Conservation (phyloP, 2,329 filamentous ascomycete species). For the Calonectria ilicicola region DNA sequence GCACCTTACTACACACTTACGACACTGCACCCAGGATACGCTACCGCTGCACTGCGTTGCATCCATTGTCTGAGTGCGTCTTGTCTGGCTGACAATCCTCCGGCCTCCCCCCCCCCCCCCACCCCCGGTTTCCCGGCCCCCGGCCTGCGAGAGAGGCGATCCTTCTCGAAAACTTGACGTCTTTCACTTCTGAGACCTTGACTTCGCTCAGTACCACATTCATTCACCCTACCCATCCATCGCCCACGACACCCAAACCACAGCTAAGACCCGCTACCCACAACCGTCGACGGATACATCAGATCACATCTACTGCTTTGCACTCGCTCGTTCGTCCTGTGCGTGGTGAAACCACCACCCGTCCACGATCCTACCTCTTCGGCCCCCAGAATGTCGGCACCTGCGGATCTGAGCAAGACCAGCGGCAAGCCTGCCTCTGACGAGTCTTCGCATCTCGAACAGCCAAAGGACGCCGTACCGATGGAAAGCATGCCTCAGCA, state of each 20-base stretch:
- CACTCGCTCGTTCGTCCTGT: conserved; percentile 29
- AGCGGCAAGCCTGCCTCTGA: conserved; percentile 45
- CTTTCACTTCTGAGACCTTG: conserved; percentile 44
- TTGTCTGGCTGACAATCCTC: conserved; percentile 40
- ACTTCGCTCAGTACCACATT: conserved; percentile 30
- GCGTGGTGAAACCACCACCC: conserved; percentile 43
- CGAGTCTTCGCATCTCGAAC: conserved; percentile 46
- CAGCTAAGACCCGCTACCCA: conserved; percentile 15
- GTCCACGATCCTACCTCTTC: conserved; percentile 32
- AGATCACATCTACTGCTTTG: conserved; percentile 22
- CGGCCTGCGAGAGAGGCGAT: conserved; percentile 40
- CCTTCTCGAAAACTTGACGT: conserved; percentile 44
- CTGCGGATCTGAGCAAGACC: conserved; percentile 48
- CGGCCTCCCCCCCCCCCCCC: conserved; percentile 35
- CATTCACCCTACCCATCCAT: conserved; percentile 28
- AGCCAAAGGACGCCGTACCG: conserved; percentile 52
- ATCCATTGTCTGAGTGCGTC: conserved; percentile 40
- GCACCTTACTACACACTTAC: background rate
- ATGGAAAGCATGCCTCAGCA: conserved; percentile 50
- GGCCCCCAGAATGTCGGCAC: conserved; percentile 46
- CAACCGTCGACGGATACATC: conserved; percentile 33
- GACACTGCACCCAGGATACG: background rate
- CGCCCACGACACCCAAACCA: conserved; percentile 31
- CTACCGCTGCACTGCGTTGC: conserved; percentile 26
- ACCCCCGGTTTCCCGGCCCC: conserved; percentile 43